phyloP scores from a whole-genome alignment of 768 basidiomycete species.

The Crucibulum laeve region DNA sequence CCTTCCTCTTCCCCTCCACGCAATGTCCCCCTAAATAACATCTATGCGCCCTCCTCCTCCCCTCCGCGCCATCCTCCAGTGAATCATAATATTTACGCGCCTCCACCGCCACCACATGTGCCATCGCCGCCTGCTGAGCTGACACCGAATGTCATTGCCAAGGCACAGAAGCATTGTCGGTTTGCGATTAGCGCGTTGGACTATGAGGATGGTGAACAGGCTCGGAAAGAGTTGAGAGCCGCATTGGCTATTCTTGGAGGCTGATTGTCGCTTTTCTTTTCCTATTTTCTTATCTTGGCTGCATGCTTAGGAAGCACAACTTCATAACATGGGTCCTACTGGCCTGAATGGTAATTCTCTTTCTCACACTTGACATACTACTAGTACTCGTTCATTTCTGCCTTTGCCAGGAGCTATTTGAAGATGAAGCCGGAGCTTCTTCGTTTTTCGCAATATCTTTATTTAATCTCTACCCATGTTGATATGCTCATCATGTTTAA shows the following conservation, averaged over 20 bases:
- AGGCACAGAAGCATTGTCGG: conserved; percentile 86
- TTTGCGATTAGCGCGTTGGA: conserved; percentile 95
- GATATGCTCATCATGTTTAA: too few species aligned
- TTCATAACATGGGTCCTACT: too few species aligned
- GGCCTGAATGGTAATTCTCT: too few species aligned
- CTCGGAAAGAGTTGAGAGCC: conserved; percentile 72
- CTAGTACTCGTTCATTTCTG: too few species aligned
- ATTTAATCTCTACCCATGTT: too few species aligned
- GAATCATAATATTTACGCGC: background rate
- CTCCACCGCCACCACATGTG: conserved; percentile 7
- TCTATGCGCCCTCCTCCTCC: background rate
- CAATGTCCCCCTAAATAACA: background rate
- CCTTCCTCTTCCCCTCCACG: conserved; percentile 3
- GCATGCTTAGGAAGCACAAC: too few species aligned
- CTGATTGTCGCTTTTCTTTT: conserved; percentile 14
- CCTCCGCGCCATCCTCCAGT: background rate
- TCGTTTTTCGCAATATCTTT: too few species aligned
- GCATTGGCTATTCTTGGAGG: conserved; percentile 69
- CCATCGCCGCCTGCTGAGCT: conserved; percentile 38
- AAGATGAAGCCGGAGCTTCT: too few species aligned
- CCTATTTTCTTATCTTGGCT: conserved; percentile 5
- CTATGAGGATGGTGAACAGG: conserved; percentile 89
- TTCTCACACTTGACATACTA: too few species aligned
- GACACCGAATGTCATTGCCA: conserved; percentile 61
- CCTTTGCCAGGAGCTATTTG: too few species aligned